phyloP scores from a whole-genome alignment of 2,329 filamentous ascomycete genomes.

The Cyclaneusma minus region DNA sequence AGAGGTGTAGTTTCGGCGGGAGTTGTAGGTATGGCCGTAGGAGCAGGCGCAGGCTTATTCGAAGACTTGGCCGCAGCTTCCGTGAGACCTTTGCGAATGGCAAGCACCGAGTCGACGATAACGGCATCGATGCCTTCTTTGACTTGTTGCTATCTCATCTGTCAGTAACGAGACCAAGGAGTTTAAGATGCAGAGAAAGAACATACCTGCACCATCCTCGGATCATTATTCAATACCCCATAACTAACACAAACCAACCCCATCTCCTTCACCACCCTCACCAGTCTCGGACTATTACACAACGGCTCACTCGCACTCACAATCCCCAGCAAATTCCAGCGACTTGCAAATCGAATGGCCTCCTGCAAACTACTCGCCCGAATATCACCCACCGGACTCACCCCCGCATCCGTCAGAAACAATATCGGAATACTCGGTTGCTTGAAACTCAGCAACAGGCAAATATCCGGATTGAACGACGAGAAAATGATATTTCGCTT shows the following conservation, averaged over 20 bases:
- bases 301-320: slow-evolving; percentile 81
- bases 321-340: slow-evolving; percentile 89
- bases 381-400: slow-evolving; percentile 70
- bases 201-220: slow-evolving; percentile 68
- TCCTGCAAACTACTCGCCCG: slow-evolving; percentile 86
- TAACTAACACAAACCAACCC: slow-evolving; percentile 93
- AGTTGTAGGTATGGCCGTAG: too few species aligned
- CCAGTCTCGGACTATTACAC: slow-evolving; percentile 74
- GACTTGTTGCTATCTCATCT: slow-evolving; percentile 46
- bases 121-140: slow-evolving; percentile 94
- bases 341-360: slow-evolving; percentile 81
- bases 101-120: slow-evolving; percentile 88
- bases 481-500: slow-evolving; percentile 92
- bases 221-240: slow-evolving; percentile 79
- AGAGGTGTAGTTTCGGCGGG: too few species aligned
- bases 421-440: slow-evolving; percentile 92
- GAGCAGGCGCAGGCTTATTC: too few species aligned
- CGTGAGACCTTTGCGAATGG: slow-evolving; percentile 84
- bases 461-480: slow-evolving; percentile 95
- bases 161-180: slow-evolving; percentile 1
- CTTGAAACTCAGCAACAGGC: slow-evolving; percentile 86
- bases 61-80: too few species aligned
- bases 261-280: slow-evolving; percentile 85
- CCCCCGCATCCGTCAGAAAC: slow-evolving; percentile 83
- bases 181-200: too few species aligned